Base-by-base conservation (phyloP, 495 filamentous ascomycete genomes). In the Xylaria curta region DNA sequence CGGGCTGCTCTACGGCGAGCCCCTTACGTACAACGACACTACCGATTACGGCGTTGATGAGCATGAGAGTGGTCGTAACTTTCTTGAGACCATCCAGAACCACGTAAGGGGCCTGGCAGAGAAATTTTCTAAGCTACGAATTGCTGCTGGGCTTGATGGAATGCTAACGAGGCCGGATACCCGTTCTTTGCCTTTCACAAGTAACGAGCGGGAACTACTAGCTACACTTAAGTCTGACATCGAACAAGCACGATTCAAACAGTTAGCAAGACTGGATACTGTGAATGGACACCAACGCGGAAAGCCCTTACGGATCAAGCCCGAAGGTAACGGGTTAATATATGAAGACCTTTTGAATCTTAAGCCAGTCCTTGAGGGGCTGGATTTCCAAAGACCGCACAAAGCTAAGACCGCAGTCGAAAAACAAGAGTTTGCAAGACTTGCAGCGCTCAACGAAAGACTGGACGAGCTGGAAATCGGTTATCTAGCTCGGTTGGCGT, bases 51-150 rank as follows among this genome's bases (percentile, higher is more conserved):
- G 85, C 38, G 87, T 97, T 66, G 96, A 98, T 74, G 92, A 97
- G 75, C 85, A 90, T 62, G 97, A 98, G 78, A 93, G 93, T 76
- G 92, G 89, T 46, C 88, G 95, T 76, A 89, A 89, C 56, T 99
- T 96, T 81, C 84, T 98, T 31, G 86, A 91, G 46, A 91, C 90
- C 0, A 90, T 99, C 67, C 82, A 90, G 51, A 86, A 88, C 5
- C 94, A 91, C 76, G 86, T 97, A 67, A 75, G 79, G 26, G 81
- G 79, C 13, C 77, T 83, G 9, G 86, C 84, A 7, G 66, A 80
- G 19, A 83, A 80, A 46, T 75, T 96, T 42, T 84, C 86, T 10
- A 84, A 79, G 47, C 81, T 83, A 17, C 85, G 89, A 21, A 78
- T 78, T 66, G 66, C 78, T 61, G 83, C 79, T 19, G 82, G 82